A percentile compares a stretch with the other conserved stretches of the same genome.
phyloP scores from a whole-genome alignment of 768 basidiomycete genomes.

The Amanita brunnescens region DNA sequence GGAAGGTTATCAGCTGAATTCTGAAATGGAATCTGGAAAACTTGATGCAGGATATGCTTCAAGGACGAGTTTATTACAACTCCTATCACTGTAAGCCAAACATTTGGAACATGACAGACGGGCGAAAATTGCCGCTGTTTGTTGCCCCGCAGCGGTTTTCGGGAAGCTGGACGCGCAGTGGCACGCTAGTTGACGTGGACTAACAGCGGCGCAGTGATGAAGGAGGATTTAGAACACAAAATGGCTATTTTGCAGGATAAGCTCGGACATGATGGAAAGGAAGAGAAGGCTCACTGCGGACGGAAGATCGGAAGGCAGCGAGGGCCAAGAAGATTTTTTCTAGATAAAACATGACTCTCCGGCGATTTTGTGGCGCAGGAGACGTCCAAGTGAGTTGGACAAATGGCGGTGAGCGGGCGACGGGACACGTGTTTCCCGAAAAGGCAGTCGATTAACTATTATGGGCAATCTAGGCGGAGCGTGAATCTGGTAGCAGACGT shows the following conservation, averaged over 20 bases:
- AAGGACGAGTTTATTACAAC: constrained; percentile 7
- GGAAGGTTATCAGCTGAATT: constrained; percentile 2
- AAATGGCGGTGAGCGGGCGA: constrained; percentile 9
- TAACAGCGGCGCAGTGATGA: not conserved
- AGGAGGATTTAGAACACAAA: not conserved
- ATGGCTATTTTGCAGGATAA: constrained; percentile 5
- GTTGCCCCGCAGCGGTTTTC: not conserved
- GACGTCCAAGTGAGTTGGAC: constrained; percentile 6
- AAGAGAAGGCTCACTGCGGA: constrained; percentile 10
- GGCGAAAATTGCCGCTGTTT: not conserved
- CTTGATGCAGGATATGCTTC: not conserved
- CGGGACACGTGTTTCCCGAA: constrained; percentile 14
- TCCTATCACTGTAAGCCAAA: constrained; percentile 6
- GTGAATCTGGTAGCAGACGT: constrained; percentile 9
- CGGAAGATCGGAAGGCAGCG: constrained; percentile 12
- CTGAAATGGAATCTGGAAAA: constrained; percentile 2
- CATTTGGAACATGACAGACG: constrained; percentile 6
- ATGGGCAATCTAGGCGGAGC: constrained; percentile 14
- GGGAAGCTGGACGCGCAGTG: not conserved
- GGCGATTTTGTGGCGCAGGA: constrained; percentile 22
- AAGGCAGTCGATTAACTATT: constrained; percentile 16
- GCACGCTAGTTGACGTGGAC: not conserved
- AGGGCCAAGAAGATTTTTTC: not conserved
- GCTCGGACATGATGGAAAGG: constrained; percentile 3
- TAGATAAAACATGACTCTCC: not conserved